Base-by-base conservation (phyloP, 495 filamentous ascomycete genomes). In the Penicillium pulvis region DNA sequence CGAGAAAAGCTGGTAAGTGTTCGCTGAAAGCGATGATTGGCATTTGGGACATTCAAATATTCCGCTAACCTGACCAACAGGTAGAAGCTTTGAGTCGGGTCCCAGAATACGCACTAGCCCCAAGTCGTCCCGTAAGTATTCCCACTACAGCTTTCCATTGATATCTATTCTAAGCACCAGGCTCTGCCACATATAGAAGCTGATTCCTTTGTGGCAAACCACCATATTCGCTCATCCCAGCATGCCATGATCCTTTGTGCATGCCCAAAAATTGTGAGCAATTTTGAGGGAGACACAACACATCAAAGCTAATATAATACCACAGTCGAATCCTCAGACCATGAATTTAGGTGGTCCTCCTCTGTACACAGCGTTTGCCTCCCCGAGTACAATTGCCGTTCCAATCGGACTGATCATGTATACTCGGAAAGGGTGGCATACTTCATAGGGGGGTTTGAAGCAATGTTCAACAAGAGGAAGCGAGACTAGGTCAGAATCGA, bases 241-340 rank as follows among this genome's bases (percentile, higher is more conserved):
- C 42, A 23, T 45, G 42, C 42, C n/a, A 45, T 45, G 42, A 45
- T 45, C 17, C n/a, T 45, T n/a, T 45, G 42, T 23, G 42, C 42
- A 20, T 45, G 42, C 11, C 42, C 42, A 8, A 11, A n/a, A 1
- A 7, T 45, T 10, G 42, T 45, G n/a, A 45, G 42, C 23, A 20
- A 19, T 23, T 45, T 45, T 2, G 42, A 45, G 23, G n/a, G 8
- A 11, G 42, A 9, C 5, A 9, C 2, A 20, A 2, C 20, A 5
- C n/a, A 45, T 8, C 3, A 10, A 8, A 10, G 4, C 5, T 45
- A 11, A 45, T 6, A 7, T 45, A 45, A 10, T 1, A 24, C 5
- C 42, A 45, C 42, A 20, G 20, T 23, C 42, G 9, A 23, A 3
- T 11, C 20, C 1, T 11, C 42, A 23, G 20, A 7, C 6, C 16